A percentile compares a stretch with the other conserved stretches of the same genome.
phyloP scores from a whole-genome alignment of 2,329 filamentous ascomycete genomes.

The Exophiala aquamarina region DNA sequence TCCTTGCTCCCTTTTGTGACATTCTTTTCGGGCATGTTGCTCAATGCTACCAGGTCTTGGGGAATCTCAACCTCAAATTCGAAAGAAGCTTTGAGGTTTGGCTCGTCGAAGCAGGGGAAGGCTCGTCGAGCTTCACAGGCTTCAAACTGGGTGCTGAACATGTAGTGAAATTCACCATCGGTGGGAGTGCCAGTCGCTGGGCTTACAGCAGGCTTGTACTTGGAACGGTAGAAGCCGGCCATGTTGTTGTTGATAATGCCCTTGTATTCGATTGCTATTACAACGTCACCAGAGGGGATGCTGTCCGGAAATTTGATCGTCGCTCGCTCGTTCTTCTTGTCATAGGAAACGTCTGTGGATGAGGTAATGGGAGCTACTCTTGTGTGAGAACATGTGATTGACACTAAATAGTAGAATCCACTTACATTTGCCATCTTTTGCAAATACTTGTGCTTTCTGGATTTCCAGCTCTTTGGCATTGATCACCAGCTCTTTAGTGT shows the following conservation, averaged over 20 bases:
- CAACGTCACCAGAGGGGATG: constrained; percentile 66
- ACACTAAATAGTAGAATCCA: neutral
- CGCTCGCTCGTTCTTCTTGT: constrained; percentile 79
- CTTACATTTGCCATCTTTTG: constrained; percentile 55
- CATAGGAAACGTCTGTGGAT: constrained; percentile 65
- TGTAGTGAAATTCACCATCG: constrained; percentile 61
- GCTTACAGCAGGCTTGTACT: constrained; percentile 79
- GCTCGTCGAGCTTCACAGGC: constrained; percentile 91
- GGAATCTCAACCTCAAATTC: constrained; percentile 92
- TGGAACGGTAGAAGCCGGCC: constrained; percentile 90
- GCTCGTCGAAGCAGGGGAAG: constrained; percentile 98
- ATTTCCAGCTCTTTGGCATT: constrained; percentile 86
- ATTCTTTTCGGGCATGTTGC: constrained; percentile 90
- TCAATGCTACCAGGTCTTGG: constrained; percentile 80
- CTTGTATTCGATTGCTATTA: constrained; percentile 70
- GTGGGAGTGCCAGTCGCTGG: constrained; percentile 75
- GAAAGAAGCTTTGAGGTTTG: constrained; percentile 93
- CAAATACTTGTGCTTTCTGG: constrained; percentile 61
- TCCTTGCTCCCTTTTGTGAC: constrained; percentile 67
- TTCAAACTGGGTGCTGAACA: constrained; percentile 97
- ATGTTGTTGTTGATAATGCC: constrained; percentile 86
- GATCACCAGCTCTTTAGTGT: constrained; percentile 74
- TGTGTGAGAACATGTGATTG: neutral
- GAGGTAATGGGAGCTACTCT: constrained; percentile 14
- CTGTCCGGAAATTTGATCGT: constrained; percentile 74